These are phyloP conservation scores for Xanthoconium separans DNA, from an alignment of 1,284 basidiomycete genomes.

Conservation along the genomic window DNA sequence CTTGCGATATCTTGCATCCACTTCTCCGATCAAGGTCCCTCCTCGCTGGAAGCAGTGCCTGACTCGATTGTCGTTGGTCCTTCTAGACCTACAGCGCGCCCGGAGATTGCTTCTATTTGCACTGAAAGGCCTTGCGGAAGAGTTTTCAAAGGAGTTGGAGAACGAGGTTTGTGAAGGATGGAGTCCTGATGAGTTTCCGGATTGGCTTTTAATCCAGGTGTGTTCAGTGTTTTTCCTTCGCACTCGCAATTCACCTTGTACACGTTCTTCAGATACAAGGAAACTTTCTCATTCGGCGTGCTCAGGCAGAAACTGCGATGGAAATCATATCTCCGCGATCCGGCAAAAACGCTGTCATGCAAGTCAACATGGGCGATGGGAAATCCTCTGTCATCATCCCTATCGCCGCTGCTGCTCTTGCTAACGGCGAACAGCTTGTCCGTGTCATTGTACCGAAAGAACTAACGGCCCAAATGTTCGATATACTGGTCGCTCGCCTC, in stretches of 20 bases:
- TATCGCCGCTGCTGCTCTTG: slow-evolving; percentile 40
- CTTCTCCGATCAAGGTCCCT: background rate
- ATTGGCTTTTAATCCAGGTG: slow-evolving; percentile 42
- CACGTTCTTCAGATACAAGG: slow-evolving; percentile 37
- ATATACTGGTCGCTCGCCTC: slow-evolving; percentile 42
- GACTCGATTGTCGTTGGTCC: slow-evolving; percentile 22
- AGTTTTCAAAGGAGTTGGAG: background rate
- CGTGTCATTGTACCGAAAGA: slow-evolving; percentile 50
- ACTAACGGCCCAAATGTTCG: slow-evolving; percentile 45
- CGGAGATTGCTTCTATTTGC: background rate
- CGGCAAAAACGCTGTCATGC: background rate
- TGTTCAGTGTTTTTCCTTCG: no score
- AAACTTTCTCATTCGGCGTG: slow-evolving; percentile 38
- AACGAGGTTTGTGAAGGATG: slow-evolving; percentile 21
- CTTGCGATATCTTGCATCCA: slow-evolving; percentile 11
- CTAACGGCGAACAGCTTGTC: slow-evolving; percentile 42
- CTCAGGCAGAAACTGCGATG: slow-evolving; percentile 40
- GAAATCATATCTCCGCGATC: slow-evolving; percentile 46
- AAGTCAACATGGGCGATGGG: slow-evolving; percentile 1
- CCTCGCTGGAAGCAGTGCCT: slow-evolving; percentile 30
- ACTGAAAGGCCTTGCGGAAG: background rate
- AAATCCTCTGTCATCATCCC: slow-evolving; percentile 42
- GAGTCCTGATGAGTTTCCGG: slow-evolving; percentile 23
- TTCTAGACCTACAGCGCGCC: slow-evolving; percentile 17
- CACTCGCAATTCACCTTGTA: no score